Conservation (phyloP, 148 eudicot genomes). For the Fagopyrum tataricum region DNA sequence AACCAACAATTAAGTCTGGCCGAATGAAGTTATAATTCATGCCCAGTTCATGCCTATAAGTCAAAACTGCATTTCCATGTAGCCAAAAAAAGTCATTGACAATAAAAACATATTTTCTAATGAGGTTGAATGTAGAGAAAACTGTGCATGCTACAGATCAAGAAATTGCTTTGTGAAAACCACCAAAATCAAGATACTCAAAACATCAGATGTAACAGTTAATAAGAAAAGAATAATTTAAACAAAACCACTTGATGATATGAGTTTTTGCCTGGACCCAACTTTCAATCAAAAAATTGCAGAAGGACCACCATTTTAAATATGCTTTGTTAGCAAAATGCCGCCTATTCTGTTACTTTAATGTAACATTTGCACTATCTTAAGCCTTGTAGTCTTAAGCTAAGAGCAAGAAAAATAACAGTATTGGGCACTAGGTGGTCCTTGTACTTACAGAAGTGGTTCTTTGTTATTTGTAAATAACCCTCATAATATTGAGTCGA, state of each 20-base stretch:
- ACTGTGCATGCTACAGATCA: not conserved
- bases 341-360: not conserved
- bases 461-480: not conserved
- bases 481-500: not conserved
- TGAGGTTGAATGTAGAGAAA: not conserved
- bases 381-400: not conserved
- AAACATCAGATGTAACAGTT: not conserved
- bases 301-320: not conserved
- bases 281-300: not conserved
- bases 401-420: not conserved
- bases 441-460: not conserved
- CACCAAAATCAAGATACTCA: not conserved
- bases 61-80: constrained; percentile 47
- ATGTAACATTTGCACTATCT: not conserved
- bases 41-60: constrained; percentile 94
- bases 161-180: not conserved
- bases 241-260: not conserved
- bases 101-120: not conserved
- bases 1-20: constrained; percentile 92
- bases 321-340: not conserved
- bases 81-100: not conserved
- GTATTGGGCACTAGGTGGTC: not conserved
- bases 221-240: not conserved
- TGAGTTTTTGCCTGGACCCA: not conserved
- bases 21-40: constrained; percentile 89